Conservation (phyloP, 179 eudicot genomes). For the Pouteria campechiana region DNA sequence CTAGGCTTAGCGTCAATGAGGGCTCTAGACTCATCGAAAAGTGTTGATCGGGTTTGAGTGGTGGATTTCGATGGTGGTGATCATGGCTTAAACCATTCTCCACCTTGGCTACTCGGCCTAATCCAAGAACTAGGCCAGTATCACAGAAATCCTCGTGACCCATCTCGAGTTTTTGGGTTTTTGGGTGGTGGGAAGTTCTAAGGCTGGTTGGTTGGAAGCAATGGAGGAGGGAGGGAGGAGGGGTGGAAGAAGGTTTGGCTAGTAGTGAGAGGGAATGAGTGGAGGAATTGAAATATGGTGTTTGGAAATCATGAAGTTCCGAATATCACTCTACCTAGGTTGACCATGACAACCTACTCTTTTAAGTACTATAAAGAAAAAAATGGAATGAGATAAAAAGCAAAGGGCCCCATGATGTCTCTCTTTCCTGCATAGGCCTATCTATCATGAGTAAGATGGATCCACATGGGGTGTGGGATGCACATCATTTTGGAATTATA, state of each 20-base stretch:
- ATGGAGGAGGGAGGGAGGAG: neutral
- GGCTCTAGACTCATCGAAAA: too few species aligned
- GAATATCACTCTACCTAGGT: slow-evolving; percentile 12
- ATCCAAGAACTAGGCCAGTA: slow-evolving; percentile 16
- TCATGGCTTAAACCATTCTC: neutral
- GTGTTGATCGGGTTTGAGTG: neutral
- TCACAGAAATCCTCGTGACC: slow-evolving; percentile 6
- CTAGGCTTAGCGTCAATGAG: slow-evolving; percentile 9
- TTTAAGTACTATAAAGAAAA: too few species aligned
- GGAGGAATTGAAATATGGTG: slow-evolving; percentile 14
- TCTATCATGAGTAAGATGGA: too few species aligned
- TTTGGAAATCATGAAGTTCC: slow-evolving; percentile 1
- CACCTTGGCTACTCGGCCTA: neutral
- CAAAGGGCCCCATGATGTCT: too few species aligned
- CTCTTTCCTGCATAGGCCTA: too few species aligned
- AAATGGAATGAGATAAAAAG: too few species aligned
- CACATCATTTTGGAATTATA: too few species aligned
- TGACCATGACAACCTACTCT: slow-evolving; percentile 10
- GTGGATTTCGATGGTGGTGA: slow-evolving; percentile 1
- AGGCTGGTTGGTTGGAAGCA: neutral
- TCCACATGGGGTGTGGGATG: too few species aligned
- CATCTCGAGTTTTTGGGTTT: slow-evolving; percentile 8
- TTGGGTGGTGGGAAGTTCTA: neutral
- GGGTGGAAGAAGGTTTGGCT: neutral
- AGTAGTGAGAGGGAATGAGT: neutral